Conservation (phyloP, 495 filamentous ascomycete species). For the Hyaloscypha variabilis region DNA sequence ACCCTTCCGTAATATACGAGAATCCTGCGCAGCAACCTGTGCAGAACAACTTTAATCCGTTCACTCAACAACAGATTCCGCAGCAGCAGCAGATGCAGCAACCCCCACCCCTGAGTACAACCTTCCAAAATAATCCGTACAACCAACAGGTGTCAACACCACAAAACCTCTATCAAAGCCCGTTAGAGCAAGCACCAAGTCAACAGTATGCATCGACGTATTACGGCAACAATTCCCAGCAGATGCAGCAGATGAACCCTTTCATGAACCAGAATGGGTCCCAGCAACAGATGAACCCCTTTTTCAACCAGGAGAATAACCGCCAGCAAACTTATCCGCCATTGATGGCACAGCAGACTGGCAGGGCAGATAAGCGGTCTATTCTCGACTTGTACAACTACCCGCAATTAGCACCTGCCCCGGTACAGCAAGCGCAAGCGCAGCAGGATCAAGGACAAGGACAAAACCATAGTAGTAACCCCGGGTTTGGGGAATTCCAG, state of each 20-base stretch:
- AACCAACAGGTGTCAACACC: conserved; percentile 22
- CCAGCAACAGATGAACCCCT: conserved; percentile 35
- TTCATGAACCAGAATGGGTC: conserved; percentile 18
- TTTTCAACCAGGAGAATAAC: background rate
- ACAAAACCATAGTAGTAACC: conserved; percentile 26
- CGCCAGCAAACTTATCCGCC: conserved; percentile 18
- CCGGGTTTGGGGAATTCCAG: conserved; percentile 29
- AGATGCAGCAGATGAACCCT: conserved; percentile 21
- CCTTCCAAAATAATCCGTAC: conserved; percentile 31
- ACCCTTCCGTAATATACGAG: conserved; percentile 35
- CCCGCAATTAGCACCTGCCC: conserved; percentile 66
- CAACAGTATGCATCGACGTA: conserved; percentile 33
- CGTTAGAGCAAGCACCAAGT: conserved; percentile 31
- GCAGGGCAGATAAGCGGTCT: conserved; percentile 68
- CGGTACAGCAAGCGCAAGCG: conserved; percentile 26
- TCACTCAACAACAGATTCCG: conserved; percentile 48
- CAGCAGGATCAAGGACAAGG: conserved; percentile 9
- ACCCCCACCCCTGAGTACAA: conserved; percentile 29
- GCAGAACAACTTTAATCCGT: conserved; percentile 62
- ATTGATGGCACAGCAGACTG: conserved; percentile 28
- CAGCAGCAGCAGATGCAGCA: conserved; percentile 7
- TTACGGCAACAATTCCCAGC: conserved; percentile 17
- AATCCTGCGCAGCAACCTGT: conserved; percentile 39
- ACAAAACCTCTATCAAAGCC: conserved; percentile 22
- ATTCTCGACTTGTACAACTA: conserved; percentile 89